phyloP scores from a whole-genome alignment of 208 protist species.

The Strigomonas culicis region DNA sequence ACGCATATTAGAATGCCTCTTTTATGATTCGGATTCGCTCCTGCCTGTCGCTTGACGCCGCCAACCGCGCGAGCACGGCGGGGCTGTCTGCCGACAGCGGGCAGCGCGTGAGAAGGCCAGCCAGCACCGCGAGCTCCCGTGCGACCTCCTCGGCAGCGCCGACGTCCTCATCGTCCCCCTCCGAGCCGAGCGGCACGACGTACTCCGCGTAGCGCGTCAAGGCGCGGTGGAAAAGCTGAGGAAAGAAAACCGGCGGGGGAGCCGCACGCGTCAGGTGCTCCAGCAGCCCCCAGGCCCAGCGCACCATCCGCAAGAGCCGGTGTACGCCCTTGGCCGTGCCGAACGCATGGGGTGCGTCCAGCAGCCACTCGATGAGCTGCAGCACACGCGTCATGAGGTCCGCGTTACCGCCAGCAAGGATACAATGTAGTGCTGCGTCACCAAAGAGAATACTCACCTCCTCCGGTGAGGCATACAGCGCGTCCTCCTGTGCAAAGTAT shows the following conservation, averaged over 20 bases:
- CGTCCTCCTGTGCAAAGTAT: neutral
- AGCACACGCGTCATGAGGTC: neutral
- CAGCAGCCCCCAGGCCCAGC: neutral
- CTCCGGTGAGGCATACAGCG: neutral
- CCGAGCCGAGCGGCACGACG: neutral
- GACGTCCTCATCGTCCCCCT: neutral
- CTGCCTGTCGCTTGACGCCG: neutral
- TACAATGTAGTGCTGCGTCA: neutral
- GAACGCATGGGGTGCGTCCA: neutral
- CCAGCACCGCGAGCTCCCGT: neutral
- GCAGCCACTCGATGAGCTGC: neutral
- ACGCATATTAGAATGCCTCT: neutral
- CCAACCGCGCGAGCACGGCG: neutral
- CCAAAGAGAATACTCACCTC: neutral
- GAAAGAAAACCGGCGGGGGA: neutral
- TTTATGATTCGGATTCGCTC: neutral
- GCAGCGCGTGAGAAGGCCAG: neutral
- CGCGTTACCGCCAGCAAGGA: neutral
- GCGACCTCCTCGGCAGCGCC: neutral
- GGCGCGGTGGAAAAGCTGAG: neutral
- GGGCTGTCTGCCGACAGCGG: neutral
- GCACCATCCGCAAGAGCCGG: neutral
- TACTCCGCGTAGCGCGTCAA: neutral
- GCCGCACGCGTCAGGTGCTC: neutral
- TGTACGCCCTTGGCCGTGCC: neutral